Base-by-base conservation (phyloP, 2,329 filamentous ascomycete genomes). In the Paramyrothecium roridum region DNA sequence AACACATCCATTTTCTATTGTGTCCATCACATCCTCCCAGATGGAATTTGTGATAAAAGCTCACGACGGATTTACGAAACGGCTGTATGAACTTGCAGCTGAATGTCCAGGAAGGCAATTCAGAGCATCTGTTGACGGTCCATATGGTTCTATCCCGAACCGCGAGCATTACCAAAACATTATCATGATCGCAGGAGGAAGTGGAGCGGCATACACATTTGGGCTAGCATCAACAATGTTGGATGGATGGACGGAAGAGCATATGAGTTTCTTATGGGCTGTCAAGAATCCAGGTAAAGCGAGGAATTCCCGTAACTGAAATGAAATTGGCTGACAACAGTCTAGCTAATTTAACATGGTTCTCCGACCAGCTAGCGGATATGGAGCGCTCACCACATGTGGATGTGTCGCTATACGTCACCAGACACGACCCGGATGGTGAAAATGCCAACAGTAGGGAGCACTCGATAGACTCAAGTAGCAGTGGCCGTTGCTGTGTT, bases 1-100 rank as follows among this genome's bases (percentile, higher is more conserved):
- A 61, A 80, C 72, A 1, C 82, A 86, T 57, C 81, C 81, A 0
- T 84, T 84, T 56, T 84, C 80, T 0, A 78, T 84, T 43, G 76
- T 80, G 30, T 66, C 70, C 3, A 76, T 71, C 6, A 67, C 71
- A 4, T 70, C 75, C 0, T 62, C 60, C 1, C 70, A 64, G 1
- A 56, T 80, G 30, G 79, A 83, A 62, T 75, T 84, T 10, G 72
- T 83, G 8, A 72, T 82, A 57, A 77, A 77, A 52, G 73, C 79
- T 0, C 73, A 78, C 54, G 70, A 76, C 53, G 81, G 81, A 1
- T 84, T 84, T 62, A 84, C 80, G 1, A 70, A 73, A 6, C 76
- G 79, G 52, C 70, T 83, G 8, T 74, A 80, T 60, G 67, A 69
- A 6, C 74, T 77, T 55, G 80, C 80, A 0, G 49, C 63, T 3